These are phyloP conservation scores for Leucoagaricus sp. DNA, from an alignment of 1,284 basidiomycete species.

Conservation along the genomic window DNA sequence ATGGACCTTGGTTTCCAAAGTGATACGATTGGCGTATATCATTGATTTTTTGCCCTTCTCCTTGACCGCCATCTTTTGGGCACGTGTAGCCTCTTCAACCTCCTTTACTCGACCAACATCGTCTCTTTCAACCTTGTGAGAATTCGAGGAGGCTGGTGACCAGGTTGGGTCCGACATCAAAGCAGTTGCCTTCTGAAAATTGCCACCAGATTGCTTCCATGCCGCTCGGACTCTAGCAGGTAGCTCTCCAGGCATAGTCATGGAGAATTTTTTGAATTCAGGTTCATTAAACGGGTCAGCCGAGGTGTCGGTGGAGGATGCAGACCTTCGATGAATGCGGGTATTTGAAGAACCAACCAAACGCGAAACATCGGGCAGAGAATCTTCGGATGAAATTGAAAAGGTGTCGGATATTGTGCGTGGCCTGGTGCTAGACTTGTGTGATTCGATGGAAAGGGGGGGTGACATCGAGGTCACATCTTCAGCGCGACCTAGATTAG, in stretches of 20 bases:
- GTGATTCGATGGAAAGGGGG: slow-evolving; percentile 34
- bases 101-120: slow-evolving; percentile 63
- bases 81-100: slow-evolving; percentile 66
- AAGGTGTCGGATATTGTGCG: slow-evolving; percentile 30
- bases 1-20: slow-evolving; percentile 43
- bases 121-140: slow-evolving; percentile 32
- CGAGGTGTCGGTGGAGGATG: slow-evolving; percentile 27
- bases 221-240: slow-evolving; percentile 54
- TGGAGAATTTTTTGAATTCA: slow-evolving; percentile 57
- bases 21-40: slow-evolving; percentile 69
- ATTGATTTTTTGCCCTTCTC: slow-evolving; percentile 77
- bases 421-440: slow-evolving; percentile 9
- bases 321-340: slow-evolving; percentile 53
- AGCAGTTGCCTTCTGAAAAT: slow-evolving; percentile 57
- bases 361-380: slow-evolving; percentile 46
- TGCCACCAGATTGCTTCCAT: slow-evolving; percentile 60
- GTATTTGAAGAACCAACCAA: slow-evolving; percentile 46
- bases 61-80: slow-evolving; percentile 58
- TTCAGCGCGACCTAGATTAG: slow-evolving; percentile 50
- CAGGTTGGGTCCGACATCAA: slow-evolving; percentile 60
- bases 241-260: slow-evolving; percentile 57
- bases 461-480: slow-evolving; percentile 46
- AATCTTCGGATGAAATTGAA: slow-evolving; percentile 66
- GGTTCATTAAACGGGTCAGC: slow-evolving; percentile 37
- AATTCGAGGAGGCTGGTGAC: slow-evolving; percentile 36